Base-by-base conservation (phyloP, 2,329 filamentous ascomycete genomes). In the Stenocarpella maydis region DNA sequence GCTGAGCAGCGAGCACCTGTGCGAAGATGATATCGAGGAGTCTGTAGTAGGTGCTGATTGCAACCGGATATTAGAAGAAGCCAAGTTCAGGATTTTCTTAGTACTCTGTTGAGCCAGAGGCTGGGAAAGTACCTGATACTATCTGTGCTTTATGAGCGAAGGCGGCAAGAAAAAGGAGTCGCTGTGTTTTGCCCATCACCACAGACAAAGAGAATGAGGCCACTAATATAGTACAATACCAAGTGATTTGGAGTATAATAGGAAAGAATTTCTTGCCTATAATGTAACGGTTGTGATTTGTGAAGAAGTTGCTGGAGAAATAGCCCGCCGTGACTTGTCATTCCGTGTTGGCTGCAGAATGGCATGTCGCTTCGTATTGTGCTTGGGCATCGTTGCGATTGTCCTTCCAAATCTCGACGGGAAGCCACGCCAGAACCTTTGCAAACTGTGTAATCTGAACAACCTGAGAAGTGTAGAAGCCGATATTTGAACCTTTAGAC, bases 291-390 rank as follows among this genome's bases (percentile, higher is more conserved):
- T 6, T 26, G n/a, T 9, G 41, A 50, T 4, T 37, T 15, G 26
- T 67, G 15, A 6, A 26, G 6, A 50, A 39, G 21, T 14, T 10
- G 17, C 14, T 26, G 28, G 5, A 31, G 26, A 34, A 24, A 10
- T 24, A n/a, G 15, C 9, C 34, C 15, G 15, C 6, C 41, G 14
- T 14, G 28, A 58, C 28, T 37, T 47, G 34, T 71, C 67, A 61
- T 43, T 63, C 50, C 54, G 26, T 39, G 28, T 64, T 65, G 70
- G 67, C 47, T 53, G 55, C 26, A 37, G 43, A 68, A 39, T 37
- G 26, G 19, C 49, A 41, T 58, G 37, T 43, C 24, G 52, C 45
- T 63, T 66, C 37, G 19, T 28, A 71, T 71, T 71, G 64, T 71
- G n/a, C 34, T 17, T 12, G 28, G 34, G n/a, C 24, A 24, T 15